Conservation (phyloP, 176 grass and related monocot genomes). For the Oryza glaberrima region DNA sequence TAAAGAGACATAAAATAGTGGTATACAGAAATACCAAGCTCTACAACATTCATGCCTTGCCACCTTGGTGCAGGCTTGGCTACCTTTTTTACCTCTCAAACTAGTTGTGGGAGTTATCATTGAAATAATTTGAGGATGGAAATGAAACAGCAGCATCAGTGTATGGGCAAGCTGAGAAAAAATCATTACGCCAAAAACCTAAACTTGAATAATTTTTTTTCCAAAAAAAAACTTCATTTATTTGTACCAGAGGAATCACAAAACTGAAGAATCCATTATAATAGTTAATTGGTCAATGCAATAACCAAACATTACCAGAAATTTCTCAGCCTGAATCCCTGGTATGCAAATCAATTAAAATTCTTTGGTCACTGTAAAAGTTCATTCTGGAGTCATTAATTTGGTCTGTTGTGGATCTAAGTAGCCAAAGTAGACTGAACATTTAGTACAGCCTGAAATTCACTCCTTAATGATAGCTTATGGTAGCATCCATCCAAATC, state of each 20-base stretch:
- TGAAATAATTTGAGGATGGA: background rate
- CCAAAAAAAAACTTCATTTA: background rate
- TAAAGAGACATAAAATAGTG: background rate
- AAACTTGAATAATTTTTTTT: background rate
- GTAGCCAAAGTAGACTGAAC: background rate
- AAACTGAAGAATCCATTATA: background rate
- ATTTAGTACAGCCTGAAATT: conserved; percentile 6
- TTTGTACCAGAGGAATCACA: background rate
- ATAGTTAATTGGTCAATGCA: background rate
- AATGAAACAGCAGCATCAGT: background rate
- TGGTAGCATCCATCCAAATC: conserved; percentile 9
- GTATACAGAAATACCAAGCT: background rate
- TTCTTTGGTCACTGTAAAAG: background rate
- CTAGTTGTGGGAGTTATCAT: background rate
- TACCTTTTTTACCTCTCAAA: background rate
- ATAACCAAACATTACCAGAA: conserved; percentile 1
- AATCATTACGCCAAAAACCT: background rate
- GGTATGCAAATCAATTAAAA: conserved; percentile 2
- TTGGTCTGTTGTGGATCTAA: conserved; percentile 16
- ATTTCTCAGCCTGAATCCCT: background rate
- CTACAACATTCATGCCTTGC: conserved; percentile 2
- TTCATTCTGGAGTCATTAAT: conserved; percentile 5
- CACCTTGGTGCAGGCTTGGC: background rate
- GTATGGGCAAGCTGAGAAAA: background rate
- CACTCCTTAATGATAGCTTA: conserved; percentile 21